Evolutionary conservation across 257 asterid genomes (phyloP), one percentile per base, ranked within the genome.

Genomic region (Solanum paucissectum): DNA sequence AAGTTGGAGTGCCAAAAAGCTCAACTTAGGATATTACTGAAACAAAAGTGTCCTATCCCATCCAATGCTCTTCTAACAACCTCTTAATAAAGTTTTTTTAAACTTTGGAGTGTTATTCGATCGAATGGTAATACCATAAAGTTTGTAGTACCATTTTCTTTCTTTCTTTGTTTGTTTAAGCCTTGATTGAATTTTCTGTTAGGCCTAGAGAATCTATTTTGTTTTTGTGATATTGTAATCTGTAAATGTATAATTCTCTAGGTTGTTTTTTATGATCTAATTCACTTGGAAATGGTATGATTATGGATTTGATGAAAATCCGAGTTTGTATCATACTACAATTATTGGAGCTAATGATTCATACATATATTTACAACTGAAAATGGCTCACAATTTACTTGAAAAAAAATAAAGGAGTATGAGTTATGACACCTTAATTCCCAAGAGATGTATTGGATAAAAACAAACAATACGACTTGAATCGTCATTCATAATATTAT

Each of bases 1-100:
- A 95, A 93, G 89, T 86, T 96, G 93, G 98, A 94, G 79, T 93
- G 98, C 38, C 98, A 96, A 49, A 96, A 93, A 91, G 98, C 98
- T 73, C 98, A 95, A 92, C 86, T 96, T 20, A 94, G 93, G 88
- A 91, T 93, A 86, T 36, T 96, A 86, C 89, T 95, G 4, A 93
- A 94, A 69, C 98, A 94, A 62, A 94, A 92, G 88, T 93, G 90
- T 66, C 85, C 90, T 75, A 88, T 92, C 33, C 87, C 91, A 33
- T 87, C 91, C 86, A 91, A 87, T 88, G 91, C 90, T 84, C 92
- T 94, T 40, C 20, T 93, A 83, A 82, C 95, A n/a, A 92, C 89
- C 88, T 92, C 86, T 91, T 79, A 60, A 9, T 23, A 32, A 72
- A 42, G 49, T 3, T 33, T 42, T 11, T 4, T 44, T 7, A 12